Evolutionary conservation across 176 grass and related monocot species (phyloP), one percentile per base, ranked within the genome.

Genomic region (Poa pratensis): DNA sequence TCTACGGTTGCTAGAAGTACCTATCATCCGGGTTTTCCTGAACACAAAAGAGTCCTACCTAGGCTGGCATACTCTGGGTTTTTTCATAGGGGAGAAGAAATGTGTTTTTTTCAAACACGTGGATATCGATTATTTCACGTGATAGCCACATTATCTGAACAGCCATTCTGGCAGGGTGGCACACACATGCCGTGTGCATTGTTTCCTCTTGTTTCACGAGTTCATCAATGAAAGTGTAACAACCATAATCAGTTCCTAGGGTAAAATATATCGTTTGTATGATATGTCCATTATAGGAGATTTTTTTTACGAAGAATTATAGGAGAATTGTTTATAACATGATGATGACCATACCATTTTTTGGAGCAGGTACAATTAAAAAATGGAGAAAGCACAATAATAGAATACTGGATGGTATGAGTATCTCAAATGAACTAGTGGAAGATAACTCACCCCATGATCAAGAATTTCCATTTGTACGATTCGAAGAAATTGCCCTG

Each of bases 401-500:
- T 4, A 11, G 8, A 8, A 34, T 5, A 14, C 3, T 17, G 42
- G 2, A 32, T 39, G 63, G 16, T 22, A 72, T 69, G 48, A 67
- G 18, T 50, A 26, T 14, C 16, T 17, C 40, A 9, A 63, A 60
- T 9, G 72, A 69, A 24, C 19, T n/a, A 28, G 37, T 14, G 0
- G 5, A 71, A 1, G 73, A n/a, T 61, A 70, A 12, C 4, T 28
- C 37, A 27, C 4, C 39, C 18, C 26, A 77, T 15, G 80, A 61
- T 83, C 40, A 62, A 70, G 80, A 85, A 5, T 68, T 87, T 32
- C 68, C 81, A 30, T 78, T 90, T 28, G 57, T 93, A 1, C 26
- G 19, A 23, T 83, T 79, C 7, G 20, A 82, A 43, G 69, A 54
- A 3, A 57, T 93, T 28, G 6, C 50, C 0, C 2, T 30, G 10